Evolutionary conservation across 1,284 basidiomycete genomes (phyloP).

Genomic region (Vanrija sp.): DNA sequence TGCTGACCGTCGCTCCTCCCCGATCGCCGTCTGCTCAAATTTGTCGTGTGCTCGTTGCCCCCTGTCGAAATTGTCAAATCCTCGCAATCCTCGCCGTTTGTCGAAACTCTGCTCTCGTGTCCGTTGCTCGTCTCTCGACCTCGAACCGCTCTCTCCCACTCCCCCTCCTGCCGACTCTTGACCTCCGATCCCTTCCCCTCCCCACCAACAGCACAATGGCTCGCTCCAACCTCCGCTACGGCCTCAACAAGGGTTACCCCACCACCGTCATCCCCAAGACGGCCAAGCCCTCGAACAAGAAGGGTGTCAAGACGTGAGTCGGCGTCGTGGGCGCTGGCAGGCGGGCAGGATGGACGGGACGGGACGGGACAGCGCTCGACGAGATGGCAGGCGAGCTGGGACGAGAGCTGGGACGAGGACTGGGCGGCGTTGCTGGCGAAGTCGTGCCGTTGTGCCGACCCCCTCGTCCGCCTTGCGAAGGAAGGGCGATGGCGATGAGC

Average conservation of each 20-base stretch:
- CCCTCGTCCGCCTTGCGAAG: too few species aligned
- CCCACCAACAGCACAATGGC: conserved; percentile 17
- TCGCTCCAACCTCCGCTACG: conserved; percentile 74
- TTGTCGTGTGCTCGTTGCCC: too few species aligned
- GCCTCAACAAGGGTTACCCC: conserved; percentile 88
- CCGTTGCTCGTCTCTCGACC: conserved; percentile 5
- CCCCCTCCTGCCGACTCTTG: not conserved
- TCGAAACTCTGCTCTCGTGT: not conserved
- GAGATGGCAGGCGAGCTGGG: too few species aligned
- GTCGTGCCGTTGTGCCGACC: not conserved
- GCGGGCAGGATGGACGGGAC: not conserved
- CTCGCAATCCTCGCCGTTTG: not conserved
- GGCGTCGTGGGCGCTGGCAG: not conserved
- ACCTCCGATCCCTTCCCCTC: not conserved
- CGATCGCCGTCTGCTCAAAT: not conserved
- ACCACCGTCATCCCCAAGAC: conserved; percentile 80
- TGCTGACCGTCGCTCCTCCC: conserved; percentile 16
- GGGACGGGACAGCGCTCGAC: not conserved
- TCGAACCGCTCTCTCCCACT: not conserved
- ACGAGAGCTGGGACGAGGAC: too few species aligned
- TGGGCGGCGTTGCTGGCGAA: not conserved
- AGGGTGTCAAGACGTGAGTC: conserved; percentile 66
- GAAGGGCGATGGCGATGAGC: too few species aligned
- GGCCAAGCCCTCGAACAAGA: conserved; percentile 82
- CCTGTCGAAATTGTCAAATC: not conserved